Percentiles rank a stretch among this genome's conserved stretches.
Conservation (phyloP, 1,139 yeast genomes). For the Taphrina flavorubra region DNA sequence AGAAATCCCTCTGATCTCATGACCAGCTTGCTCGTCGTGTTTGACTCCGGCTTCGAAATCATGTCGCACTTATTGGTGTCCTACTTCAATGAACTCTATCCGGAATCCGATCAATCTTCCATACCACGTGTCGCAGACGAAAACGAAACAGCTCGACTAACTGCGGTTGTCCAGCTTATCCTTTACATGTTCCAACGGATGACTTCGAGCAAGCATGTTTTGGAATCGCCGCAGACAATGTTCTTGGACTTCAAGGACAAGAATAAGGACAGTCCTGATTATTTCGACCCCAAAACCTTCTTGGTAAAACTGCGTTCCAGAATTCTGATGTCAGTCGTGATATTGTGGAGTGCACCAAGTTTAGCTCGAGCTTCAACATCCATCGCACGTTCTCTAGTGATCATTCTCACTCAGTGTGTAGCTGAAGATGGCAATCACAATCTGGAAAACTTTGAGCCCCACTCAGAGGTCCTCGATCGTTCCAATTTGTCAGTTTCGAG, state of each 20-base stretch:
- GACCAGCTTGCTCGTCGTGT: slow-evolving; percentile 37
- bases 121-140: not conserved
- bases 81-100: not conserved
- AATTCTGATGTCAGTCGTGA: slow-evolving; percentile 44
- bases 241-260: slow-evolving; percentile 48
- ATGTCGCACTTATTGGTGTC: slow-evolving; percentile 29
- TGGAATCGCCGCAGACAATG: slow-evolving; percentile 47
- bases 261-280: slow-evolving; percentile 48
- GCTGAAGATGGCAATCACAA: not conserved
- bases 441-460: not conserved
- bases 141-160: slow-evolving; percentile 44
- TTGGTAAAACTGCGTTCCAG: slow-evolving; percentile 50
- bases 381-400: slow-evolving; percentile 31
- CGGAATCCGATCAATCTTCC: not conserved
- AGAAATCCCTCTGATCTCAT: slow-evolving; percentile 1
- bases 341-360: slow-evolving; percentile 49
- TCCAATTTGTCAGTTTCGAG: not conserved
- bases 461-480: not conserved
- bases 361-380: slow-evolving; percentile 40
- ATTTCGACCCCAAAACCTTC: slow-evolving; percentile 50
- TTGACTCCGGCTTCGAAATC: slow-evolving; percentile 18
- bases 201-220: slow-evolving; percentile 40
- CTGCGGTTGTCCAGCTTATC: slow-evolving; percentile 46
- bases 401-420: slow-evolving; percentile 6
- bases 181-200: slow-evolving; percentile 46